phyloP scores from a whole-genome alignment of 345 rosid genomes.

The Eucalyptus pauciflora region DNA sequence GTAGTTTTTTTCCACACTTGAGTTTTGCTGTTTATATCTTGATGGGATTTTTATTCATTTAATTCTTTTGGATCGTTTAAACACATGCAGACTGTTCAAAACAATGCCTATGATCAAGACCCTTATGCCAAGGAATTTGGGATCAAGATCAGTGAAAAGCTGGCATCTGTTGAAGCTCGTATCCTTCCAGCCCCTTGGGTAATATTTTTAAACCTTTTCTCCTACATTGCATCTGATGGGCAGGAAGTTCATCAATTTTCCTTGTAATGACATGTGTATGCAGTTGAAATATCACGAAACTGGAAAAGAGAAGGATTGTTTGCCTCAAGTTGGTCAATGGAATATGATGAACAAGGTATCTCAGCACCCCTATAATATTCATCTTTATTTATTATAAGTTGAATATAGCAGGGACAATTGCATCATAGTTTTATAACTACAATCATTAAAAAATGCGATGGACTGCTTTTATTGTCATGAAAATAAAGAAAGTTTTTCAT shows the following conservation, averaged over 20 bases:
- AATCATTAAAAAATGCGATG: not conserved
- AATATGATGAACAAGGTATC: conserved; percentile 98
- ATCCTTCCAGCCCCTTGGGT: conserved; percentile 99
- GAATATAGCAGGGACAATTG: not conserved
- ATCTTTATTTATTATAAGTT: not conserved
- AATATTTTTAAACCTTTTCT: not conserved
- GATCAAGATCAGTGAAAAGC: conserved; percentile 79
- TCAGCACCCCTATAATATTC: not conserved
- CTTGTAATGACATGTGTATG: not conserved
- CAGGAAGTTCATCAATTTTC: not conserved
- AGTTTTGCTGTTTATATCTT: not conserved
- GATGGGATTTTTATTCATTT: not conserved
- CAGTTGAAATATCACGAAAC: conserved; percentile 98
- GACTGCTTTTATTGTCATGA: not conserved
- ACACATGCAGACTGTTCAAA: conserved; percentile 67
- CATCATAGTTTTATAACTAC: not conserved
- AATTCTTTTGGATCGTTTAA: not conserved
- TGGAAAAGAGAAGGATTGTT: conserved; percentile 94
- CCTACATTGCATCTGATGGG: not conserved
- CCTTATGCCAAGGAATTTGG: conserved; percentile 97
- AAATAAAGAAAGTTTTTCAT: not conserved
- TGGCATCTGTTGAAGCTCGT: conserved; percentile 96
- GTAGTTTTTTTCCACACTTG: not conserved
- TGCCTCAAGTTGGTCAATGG: conserved; percentile 99
- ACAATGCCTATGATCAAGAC: conserved; percentile 85